Evolutionary conservation across 2,329 filamentous ascomycete genomes (phyloP), one percentile per base, ranked within the genome.

Genomic region (Trichoderma pleuroti): DNA sequence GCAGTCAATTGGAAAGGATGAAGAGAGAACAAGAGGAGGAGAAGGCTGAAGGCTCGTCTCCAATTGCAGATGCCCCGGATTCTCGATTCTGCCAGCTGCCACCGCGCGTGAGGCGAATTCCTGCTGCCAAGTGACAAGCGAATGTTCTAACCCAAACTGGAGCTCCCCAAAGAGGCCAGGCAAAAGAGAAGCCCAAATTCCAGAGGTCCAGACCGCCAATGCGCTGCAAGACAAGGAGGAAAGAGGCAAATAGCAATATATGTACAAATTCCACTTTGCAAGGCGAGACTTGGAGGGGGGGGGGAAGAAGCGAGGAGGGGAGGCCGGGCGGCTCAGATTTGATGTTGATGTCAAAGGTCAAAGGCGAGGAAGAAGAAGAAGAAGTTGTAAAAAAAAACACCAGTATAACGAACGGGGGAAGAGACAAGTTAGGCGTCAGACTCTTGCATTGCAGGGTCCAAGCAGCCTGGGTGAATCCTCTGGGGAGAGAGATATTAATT

Each of bases 131-230:
- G 62, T 64, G 26, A 49, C 26, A 62, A 69, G 66, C 66, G 66
- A 69, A 16, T 69, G 66, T 52, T 68, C 54, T 68, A 62, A 69
- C 56, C 56, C 66, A 69, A 69, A 69, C 11, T 21, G 56, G 39
- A 24, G 16, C 57, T n/a, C 21, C 21, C 54, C 21, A 7, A 30
- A 28, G 42, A 60, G 54, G n/a, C 10, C 28, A 49, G 54, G 54
- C 54, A 26, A 26, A 28, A 61, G 60, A 60, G 54, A 68, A 52
- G 57, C 30, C 66, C 36, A 39, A 69, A 54, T 69, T 62, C 39
- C 30, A 24, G 32, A 30, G 30, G 24, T 61, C 32, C 49, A 42
- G 59, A 56, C 60, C 46, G 46, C 66, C 57, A 62, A 69, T 54
- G 42, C 56, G 28, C 34, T 62, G 66, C 54, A 61, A 62, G 61